Conservation (phyloP, 176 grass and related monocot genomes). For the Bolboschoenus planiculmis region DNA sequence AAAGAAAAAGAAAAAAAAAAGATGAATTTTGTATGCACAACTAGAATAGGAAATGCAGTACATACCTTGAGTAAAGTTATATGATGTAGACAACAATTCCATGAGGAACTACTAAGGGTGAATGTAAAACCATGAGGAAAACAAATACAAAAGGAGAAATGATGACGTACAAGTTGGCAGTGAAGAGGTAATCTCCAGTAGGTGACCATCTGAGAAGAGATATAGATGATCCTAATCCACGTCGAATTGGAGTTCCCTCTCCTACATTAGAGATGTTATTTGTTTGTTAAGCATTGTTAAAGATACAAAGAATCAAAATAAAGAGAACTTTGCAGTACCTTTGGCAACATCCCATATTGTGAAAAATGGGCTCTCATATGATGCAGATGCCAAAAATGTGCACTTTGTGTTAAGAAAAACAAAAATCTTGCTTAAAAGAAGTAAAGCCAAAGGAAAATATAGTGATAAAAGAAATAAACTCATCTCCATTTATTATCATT, state of each 20-base stretch:
- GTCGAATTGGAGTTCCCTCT: constrained; percentile 69
- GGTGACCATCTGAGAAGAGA: constrained; percentile 89
- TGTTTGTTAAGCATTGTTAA: constrained; percentile 1
- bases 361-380: constrained; percentile 73
- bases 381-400: constrained; percentile 89
- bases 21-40: neutral
- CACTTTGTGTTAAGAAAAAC: constrained; percentile 53
- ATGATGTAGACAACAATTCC: neutral
- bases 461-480: neutral
- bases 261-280: constrained; percentile 37
- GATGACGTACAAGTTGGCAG: constrained; percentile 74
- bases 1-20: neutral
- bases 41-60: neutral
- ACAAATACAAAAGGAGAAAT: constrained; percentile 8
- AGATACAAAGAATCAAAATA: constrained; percentile 2
- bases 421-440: neutral
- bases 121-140: constrained; percentile 6
- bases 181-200: constrained; percentile 81
- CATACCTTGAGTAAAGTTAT: neutral
- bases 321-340: constrained; percentile 32
- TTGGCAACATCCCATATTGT: constrained; percentile 97
- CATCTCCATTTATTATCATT: neutral
- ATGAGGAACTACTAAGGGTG: neutral
- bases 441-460: neutral
- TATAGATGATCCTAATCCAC: constrained; percentile 63